phyloP scores from a whole-genome alignment of 164 flowering plant species.

The Piper betle region DNA sequence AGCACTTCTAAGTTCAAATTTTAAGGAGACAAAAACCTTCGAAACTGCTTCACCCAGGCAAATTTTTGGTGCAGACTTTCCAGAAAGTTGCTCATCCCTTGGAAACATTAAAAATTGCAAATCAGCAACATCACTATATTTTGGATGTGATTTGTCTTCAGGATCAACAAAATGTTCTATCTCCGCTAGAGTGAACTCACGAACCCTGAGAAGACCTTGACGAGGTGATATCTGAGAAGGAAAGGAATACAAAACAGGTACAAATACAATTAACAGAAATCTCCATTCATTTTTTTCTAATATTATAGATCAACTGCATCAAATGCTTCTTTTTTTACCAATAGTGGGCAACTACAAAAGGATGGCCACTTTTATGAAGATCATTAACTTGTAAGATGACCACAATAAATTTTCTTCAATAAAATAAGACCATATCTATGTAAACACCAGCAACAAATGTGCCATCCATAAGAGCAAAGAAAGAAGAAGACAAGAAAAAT shows the following conservation, averaged over 20 bases:
- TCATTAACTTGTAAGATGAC: not conserved
- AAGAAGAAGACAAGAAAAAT: too few species aligned
- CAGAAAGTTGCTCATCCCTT: conserved; percentile 74
- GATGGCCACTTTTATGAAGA: not conserved
- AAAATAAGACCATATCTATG: too few species aligned
- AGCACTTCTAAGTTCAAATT: not conserved
- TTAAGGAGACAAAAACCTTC: conserved; percentile 24
- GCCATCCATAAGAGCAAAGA: too few species aligned
- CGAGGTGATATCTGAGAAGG: conserved; percentile 81
- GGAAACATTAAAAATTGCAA: conserved; percentile 94
- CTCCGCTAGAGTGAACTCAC: conserved; percentile 94
- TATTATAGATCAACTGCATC: too few species aligned
- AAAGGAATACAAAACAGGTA: not conserved
- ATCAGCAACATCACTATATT: conserved; percentile 55
- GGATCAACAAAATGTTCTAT: conserved; percentile 98
- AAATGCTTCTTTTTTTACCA: too few species aligned
- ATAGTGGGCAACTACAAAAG: not conserved
- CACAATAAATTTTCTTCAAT: not conserved
- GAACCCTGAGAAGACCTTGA: conserved; percentile 93
- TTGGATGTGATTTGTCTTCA: conserved; percentile 86
- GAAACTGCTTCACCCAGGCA: conserved; percentile 72
- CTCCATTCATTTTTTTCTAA: not conserved
- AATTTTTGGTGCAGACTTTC: conserved; percentile 46
- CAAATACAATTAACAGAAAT: not conserved
- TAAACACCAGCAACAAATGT: too few species aligned